phyloP scores from a whole-genome alignment of 208 protist species.

The Leishmania braziliensis region DNA sequence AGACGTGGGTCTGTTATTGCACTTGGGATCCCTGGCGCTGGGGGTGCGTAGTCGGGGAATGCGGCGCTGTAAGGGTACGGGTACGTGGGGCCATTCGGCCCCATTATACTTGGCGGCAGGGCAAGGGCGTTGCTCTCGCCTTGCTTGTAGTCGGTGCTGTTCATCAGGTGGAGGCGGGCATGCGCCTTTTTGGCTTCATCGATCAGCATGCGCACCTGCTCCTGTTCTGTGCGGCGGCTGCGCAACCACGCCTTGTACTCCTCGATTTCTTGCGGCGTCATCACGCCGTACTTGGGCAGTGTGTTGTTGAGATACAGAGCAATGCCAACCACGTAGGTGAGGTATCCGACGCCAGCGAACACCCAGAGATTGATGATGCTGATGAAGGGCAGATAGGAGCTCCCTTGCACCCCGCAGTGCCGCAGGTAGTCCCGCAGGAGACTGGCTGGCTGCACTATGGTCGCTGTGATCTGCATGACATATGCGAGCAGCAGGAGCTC shows the following conservation, averaged over 20 bases:
- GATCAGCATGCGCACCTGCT: constrained; percentile 47
- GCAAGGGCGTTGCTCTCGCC: constrained; percentile 2
- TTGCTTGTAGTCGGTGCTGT: constrained; percentile 21
- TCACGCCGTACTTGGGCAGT: constrained; percentile 78
- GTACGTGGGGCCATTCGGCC: constrained; percentile 12
- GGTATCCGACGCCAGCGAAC: constrained; percentile 54
- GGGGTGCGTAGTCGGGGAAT: not conserved
- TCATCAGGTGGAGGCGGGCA: constrained; percentile 53
- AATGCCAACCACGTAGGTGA: constrained; percentile 50
- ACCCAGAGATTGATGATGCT: constrained; percentile 49
- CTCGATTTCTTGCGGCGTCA: constrained; percentile 66
- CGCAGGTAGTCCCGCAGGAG: constrained; percentile 65
- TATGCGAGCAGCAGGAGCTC: constrained; percentile 67
- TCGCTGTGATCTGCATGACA: constrained; percentile 45
- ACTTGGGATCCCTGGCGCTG: not conserved
- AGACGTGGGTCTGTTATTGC: constrained; percentile 6
- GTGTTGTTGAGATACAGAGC: constrained; percentile 72
- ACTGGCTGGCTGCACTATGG: constrained; percentile 30
- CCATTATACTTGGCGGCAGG: constrained; percentile 8
- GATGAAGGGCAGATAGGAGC: constrained; percentile 61
- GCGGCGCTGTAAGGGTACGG: not conserved
- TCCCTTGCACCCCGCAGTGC: constrained; percentile 42
- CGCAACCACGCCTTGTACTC: constrained; percentile 82
- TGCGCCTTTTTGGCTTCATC: constrained; percentile 60
- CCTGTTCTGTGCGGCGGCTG: constrained; percentile 34